phyloP scores from a whole-genome alignment of 768 basidiomycete species.

The Fibroporia radiculosa region DNA sequence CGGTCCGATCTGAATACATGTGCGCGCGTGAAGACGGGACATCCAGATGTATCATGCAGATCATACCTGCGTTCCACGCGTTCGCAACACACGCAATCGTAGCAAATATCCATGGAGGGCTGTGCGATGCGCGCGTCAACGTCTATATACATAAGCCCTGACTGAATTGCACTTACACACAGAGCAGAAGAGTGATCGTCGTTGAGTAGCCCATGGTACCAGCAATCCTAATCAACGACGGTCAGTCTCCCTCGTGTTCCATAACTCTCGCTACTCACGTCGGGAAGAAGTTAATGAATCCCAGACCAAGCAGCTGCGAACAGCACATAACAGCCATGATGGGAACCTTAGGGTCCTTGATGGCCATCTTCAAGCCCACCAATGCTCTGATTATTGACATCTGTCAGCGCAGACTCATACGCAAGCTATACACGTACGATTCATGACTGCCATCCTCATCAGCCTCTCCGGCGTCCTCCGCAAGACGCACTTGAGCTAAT shows the following conservation, averaged over 20 bases:
- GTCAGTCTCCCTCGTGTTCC: neutral
- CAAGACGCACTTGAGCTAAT: slow-evolving; percentile 56
- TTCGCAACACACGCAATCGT: slow-evolving; percentile 40
- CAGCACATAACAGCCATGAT: slow-evolving; percentile 51
- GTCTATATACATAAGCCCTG: no score
- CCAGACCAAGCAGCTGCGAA: slow-evolving; percentile 44
- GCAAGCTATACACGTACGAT: slow-evolving; percentile 35
- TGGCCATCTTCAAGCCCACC: slow-evolving; percentile 45
- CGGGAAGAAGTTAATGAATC: slow-evolving; percentile 56
- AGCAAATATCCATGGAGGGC: slow-evolving; percentile 59
- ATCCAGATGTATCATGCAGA: neutral
- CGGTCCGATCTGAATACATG: slow-evolving; percentile 38
- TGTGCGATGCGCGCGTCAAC: no score
- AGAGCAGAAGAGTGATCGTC: slow-evolving; percentile 48
- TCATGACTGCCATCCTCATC: slow-evolving; percentile 51
- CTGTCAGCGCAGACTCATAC: neutral
- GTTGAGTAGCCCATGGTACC: slow-evolving; percentile 54
- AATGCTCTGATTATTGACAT: slow-evolving; percentile 29
- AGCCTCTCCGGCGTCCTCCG: slow-evolving; percentile 63
- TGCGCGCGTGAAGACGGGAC: slow-evolving; percentile 41
- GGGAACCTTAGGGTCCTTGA: slow-evolving; percentile 46
- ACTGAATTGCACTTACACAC: slow-evolving; percentile 34
- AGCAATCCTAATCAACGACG: slow-evolving; percentile 34
- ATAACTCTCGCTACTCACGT: slow-evolving; percentile 26
- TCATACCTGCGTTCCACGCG: slow-evolving; percentile 46